Conservation (phyloP, 2,329 filamentous ascomycete species). For the Cryphonectria japonica region DNA sequence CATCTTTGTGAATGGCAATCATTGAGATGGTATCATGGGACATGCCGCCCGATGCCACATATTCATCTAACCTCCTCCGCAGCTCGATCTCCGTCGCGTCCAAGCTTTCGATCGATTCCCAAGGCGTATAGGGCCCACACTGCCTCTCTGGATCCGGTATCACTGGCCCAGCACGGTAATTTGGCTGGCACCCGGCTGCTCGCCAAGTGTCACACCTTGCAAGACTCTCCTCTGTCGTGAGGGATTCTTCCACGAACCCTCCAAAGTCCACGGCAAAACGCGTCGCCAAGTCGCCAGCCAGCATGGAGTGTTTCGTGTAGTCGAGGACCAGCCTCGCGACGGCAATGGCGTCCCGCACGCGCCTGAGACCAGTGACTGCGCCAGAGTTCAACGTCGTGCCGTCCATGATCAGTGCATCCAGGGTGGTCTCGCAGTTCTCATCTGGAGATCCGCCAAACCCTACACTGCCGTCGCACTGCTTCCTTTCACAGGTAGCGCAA, state of each 20-base stretch:
- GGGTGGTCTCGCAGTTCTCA: slow-evolving; percentile 60
- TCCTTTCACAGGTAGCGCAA: slow-evolving; percentile 54
- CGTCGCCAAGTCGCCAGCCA: slow-evolving; percentile 57
- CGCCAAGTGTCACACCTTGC: slow-evolving; percentile 50
- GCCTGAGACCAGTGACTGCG: slow-evolving; percentile 55
- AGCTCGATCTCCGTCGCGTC: slow-evolving; percentile 24
- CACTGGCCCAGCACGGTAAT: slow-evolving; percentile 52
- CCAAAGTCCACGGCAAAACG: slow-evolving; percentile 53
- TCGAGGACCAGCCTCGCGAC: slow-evolving; percentile 57
- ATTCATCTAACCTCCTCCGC: slow-evolving; percentile 6
- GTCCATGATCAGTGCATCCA: slow-evolving; percentile 64
- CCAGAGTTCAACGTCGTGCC: slow-evolving; percentile 56
- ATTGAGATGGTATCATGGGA: slow-evolving; percentile 60
- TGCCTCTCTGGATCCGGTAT: slow-evolving; percentile 45
- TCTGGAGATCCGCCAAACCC: slow-evolving; percentile 60
- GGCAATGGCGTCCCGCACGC: slow-evolving; percentile 51
- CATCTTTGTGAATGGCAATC: slow-evolving; percentile 48
- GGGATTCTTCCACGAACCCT: slow-evolving; percentile 51
- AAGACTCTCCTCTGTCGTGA: slow-evolving; percentile 47
- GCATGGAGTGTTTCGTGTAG: slow-evolving; percentile 52
- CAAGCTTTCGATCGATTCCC: slow-evolving; percentile 27
- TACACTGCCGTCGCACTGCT: slow-evolving; percentile 59
- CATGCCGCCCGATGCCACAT: slow-evolving; percentile 31
- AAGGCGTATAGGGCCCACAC: slow-evolving; percentile 53
- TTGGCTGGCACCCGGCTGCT: slow-evolving; percentile 49